phyloP scores from a whole-genome alignment of 2,329 filamentous ascomycete genomes.

The Diaporthe citriasiana region DNA sequence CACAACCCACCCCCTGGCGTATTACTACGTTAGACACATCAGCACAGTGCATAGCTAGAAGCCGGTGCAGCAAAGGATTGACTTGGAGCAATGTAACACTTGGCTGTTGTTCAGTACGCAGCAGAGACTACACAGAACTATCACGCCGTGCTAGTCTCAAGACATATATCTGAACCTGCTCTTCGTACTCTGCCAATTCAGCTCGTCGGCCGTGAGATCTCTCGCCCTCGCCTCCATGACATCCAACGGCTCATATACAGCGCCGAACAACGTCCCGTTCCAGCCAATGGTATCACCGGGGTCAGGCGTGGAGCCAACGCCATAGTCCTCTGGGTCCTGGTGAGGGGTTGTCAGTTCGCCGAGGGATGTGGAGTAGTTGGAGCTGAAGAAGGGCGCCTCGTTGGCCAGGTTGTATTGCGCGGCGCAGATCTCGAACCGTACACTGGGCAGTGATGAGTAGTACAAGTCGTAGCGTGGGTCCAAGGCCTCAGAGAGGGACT shows the following conservation, averaged over 20 bases:
- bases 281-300: conserved; percentile 37
- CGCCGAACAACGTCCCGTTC: conserved; percentile 37
- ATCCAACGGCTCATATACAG: conserved; percentile 35
- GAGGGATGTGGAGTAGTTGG: conserved; percentile 40
- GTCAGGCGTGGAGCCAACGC: not conserved
- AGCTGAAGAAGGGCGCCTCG: conserved; percentile 41
- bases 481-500: conserved; percentile 66
- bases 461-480: conserved; percentile 63
- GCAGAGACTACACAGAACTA: not conserved
- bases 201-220: conserved; percentile 36
- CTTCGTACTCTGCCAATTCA: conserved; percentile 24
- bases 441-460: conserved; percentile 53
- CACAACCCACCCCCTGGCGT: not conserved
- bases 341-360: conserved; percentile 39
- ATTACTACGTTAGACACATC: not conserved
- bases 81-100: not conserved
- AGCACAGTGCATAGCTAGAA: conserved; percentile 4
- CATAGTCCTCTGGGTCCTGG: conserved; percentile 39
- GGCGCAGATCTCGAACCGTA: conserved; percentile 37
- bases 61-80: not conserved
- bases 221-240: conserved; percentile 39
- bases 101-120: not conserved
- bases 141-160: not conserved
- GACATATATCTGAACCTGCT: conserved; percentile 36
- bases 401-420: conserved; percentile 39